These are phyloP conservation scores for Penicillium sp. DNA, from an alignment of 2,329 filamentous ascomycete genomes.

Conservation along the genomic window DNA sequence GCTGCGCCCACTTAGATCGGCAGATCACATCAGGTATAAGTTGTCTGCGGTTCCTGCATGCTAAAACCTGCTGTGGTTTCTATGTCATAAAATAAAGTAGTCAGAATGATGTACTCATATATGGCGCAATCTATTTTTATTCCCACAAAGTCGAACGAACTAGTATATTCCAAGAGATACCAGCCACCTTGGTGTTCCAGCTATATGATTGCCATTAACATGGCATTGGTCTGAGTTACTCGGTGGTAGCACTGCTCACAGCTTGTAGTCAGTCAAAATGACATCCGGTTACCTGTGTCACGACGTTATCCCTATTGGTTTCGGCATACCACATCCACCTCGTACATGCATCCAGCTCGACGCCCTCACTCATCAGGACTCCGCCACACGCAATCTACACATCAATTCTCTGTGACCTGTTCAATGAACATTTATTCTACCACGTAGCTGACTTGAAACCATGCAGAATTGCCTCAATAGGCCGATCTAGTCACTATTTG, in stretches of 20 bases:
- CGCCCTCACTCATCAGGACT: background rate
- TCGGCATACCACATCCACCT: background rate
- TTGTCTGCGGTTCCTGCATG: constrained; percentile 2
- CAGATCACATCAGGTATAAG: background rate
- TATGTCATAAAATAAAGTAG: constrained; percentile 1
- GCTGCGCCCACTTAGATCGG: background rate
- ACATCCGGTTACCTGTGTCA: background rate
- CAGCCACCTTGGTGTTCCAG: background rate
- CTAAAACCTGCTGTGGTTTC: background rate
- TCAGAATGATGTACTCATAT: background rate
- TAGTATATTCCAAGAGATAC: background rate
- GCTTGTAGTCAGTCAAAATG: background rate
- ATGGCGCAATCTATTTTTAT: background rate
- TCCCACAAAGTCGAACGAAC: background rate
- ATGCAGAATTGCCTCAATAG: background rate
- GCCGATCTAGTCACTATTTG: background rate
- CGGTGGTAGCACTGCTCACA: background rate
- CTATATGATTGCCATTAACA: background rate
- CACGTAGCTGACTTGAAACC: background rate
- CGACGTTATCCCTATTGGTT: background rate
- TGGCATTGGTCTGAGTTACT: background rate
- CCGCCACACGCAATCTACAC: background rate
- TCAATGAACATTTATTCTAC: too few species aligned
- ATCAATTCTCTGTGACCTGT: background rate
- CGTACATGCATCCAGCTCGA: background rate